phyloP scores from a whole-genome alignment of 2,329 filamentous ascomycete genomes.

The Phialophora verrucosa region DNA sequence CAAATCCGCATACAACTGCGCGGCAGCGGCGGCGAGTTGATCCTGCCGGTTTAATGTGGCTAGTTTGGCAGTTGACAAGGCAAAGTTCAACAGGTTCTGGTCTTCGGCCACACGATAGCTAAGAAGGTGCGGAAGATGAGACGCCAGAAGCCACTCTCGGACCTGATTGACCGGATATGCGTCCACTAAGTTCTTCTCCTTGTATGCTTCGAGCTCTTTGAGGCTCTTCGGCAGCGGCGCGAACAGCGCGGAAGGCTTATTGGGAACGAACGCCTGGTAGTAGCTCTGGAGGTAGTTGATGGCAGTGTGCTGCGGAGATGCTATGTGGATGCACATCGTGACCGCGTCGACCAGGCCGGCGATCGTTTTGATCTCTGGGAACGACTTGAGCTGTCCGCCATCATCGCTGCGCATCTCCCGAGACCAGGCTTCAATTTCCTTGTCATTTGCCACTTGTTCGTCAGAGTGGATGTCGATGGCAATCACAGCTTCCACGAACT shows the following conservation, averaged over 20 bases:
- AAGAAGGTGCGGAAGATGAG: constrained; percentile 55
- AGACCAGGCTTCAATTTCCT: constrained; percentile 49
- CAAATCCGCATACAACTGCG: constrained; percentile 25
- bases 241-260: constrained; percentile 43
- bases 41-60: constrained; percentile 27
- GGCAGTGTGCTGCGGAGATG: constrained; percentile 57
- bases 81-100: constrained; percentile 51
- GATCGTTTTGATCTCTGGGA: constrained; percentile 52
- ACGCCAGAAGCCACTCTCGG: constrained; percentile 54
- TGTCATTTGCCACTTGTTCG: constrained; percentile 42
- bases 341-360: constrained; percentile 53
- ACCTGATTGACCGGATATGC: constrained; percentile 53
- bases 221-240: constrained; percentile 20
- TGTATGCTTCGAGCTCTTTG: constrained; percentile 40
- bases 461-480: constrained; percentile 45
- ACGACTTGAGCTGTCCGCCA: constrained; percentile 48
- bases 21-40: constrained; percentile 16
- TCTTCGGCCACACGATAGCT: constrained; percentile 52
- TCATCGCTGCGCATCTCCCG: constrained; percentile 47
- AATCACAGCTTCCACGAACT: constrained; percentile 52
- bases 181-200: constrained; percentile 46
- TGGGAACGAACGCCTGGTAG: constrained; percentile 56
- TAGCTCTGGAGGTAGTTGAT: constrained; percentile 61
- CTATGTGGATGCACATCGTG: constrained; percentile 61
- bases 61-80: constrained; percentile 33